Evolutionary conservation across 176 grass and related monocot species (phyloP), one percentile per base, ranked within the genome.

Genomic region (Rhynchospora breviuscula): DNA sequence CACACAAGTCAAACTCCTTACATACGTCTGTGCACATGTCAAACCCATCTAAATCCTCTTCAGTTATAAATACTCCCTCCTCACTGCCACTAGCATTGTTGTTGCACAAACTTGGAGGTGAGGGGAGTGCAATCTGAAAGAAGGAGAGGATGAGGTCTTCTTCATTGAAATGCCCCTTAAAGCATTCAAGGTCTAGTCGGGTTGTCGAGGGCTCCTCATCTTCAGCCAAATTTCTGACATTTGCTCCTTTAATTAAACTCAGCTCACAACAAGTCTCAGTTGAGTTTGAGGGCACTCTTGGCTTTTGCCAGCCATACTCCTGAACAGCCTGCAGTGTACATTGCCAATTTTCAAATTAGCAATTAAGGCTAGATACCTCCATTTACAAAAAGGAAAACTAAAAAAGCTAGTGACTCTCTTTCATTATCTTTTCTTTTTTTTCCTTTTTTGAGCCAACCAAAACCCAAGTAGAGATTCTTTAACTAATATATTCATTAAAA

Each of bases 41-140:
- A 9, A 96, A 99, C 18, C 97, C 93, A 78, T 99, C 93, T 10
- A 96, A 85, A 83, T 99, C 97, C 21, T 87, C 93, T 88, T 99
- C 93, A 54, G 88, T 93, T 92, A 92, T 53, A 62, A 93, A 44
- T 60, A 94, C 79, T 22, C 84, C 87, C 33, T 97, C 94, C 7
- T 85, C 87, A 78, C 63, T 62, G 0, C 56, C 51, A 74, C 54
- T 81, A 29, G 85, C 56, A 66, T 84, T 91, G 52, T 14, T 62
- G 58, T 11, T 67, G 63, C 80, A 82, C 46, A 7, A 66, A 68
- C 10, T 82, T 65, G 44, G 80, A 62, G 89, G 88, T 33, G 44
- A 86, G 11, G 86, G 77, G 53, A 67, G 57, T 88, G 87, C 86
- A 61, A 93, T 68, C 67, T 85, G 84, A 63, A 80, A 87, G 47